Base-by-base conservation (phyloP, 1,139 yeast species). In the Lodderomyces oxycetoniae region DNA sequence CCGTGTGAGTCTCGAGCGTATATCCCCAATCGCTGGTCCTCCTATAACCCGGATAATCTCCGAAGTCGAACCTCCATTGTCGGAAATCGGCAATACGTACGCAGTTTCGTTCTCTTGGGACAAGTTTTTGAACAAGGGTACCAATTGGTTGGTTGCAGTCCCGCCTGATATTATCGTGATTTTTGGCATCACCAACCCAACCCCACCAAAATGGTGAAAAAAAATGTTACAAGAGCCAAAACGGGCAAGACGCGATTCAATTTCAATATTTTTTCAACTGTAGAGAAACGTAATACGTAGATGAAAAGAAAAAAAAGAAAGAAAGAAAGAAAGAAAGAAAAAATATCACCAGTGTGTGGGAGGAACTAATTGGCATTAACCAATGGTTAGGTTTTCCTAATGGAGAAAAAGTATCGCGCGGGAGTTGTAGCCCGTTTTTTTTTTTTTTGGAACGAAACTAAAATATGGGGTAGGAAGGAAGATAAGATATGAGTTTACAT, bases 21-120 rank as follows among this genome's bases (percentile, higher is more conserved):
- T 71, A 51, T 89, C 97, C 2, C 97, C 97, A 38, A 89, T 86
- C 0, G 96, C 96, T 1, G 96, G 95, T 0, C 96, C 96, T 1
- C 96, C 96, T 14, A 89, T 69, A 2, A 88, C 88, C 11, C 96
- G 62, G n/a, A 88, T 70, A 23, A 89, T 71, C 57, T 89, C 97
- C 19, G 94, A 82, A 0, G 96, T 87, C 1, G 96, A 87, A 1
- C 96, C 97, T 16, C 97, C 97, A 52, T 89, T 89, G 53, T 89
- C 97, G 36, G 87, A 80, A 9, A 89, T 77, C 0, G 97, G 97
- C 26, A 89, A 61, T 2, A 88, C 67, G 46, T 83, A 88, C 1
- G 82, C 64, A 10, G 83, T 63, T 23, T 33, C 33, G 28, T 36
- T 31, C 10, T 57, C 53, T 12, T 56, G 49, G 0, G 74, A 55